Evolutionary conservation across 2,329 filamentous ascomycete species (phyloP).

Genomic region (Colletotrichum destructivum): DNA sequence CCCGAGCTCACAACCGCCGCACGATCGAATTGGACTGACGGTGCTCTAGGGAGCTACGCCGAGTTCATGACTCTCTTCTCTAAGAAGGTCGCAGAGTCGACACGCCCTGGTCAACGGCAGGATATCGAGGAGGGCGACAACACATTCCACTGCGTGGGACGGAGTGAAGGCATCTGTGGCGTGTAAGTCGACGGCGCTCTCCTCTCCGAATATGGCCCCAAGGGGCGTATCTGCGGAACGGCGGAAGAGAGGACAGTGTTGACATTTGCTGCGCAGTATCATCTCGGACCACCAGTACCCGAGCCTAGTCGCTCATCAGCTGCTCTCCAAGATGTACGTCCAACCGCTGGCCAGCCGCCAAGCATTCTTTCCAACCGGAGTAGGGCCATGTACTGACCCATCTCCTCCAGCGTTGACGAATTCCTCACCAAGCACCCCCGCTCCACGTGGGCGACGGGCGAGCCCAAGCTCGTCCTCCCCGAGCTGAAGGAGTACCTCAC

Average conservation of each 20-base stretch:
- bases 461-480: conserved; percentile 73
- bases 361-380: not conserved
- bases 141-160: conserved; percentile 84
- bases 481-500: conserved; percentile 82
- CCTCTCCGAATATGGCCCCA: not conserved
- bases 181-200: conserved; percentile 56
- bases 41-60: conserved; percentile 32
- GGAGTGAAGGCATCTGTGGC: conserved; percentile 81
- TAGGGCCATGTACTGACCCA: not conserved
- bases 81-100: conserved; percentile 90
- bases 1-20: too few relatives aligned
- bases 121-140: conserved; percentile 88
- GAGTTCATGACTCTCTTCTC: conserved; percentile 87
- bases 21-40: conserved; percentile 23
- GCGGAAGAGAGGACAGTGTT: not conserved
- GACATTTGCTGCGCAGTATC: conserved; percentile 57
- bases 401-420: conserved; percentile 74
- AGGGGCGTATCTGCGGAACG: not conserved
- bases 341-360: not conserved
- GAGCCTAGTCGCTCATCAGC: conserved; percentile 84
- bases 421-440: conserved; percentile 84
- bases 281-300: conserved; percentile 85
- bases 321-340: conserved; percentile 77
- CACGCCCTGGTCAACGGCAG: conserved; percentile 84
- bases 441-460: conserved; percentile 74